Conservation (phyloP, 1,139 yeast genomes). For the Insectozyma bohioensis region DNA sequence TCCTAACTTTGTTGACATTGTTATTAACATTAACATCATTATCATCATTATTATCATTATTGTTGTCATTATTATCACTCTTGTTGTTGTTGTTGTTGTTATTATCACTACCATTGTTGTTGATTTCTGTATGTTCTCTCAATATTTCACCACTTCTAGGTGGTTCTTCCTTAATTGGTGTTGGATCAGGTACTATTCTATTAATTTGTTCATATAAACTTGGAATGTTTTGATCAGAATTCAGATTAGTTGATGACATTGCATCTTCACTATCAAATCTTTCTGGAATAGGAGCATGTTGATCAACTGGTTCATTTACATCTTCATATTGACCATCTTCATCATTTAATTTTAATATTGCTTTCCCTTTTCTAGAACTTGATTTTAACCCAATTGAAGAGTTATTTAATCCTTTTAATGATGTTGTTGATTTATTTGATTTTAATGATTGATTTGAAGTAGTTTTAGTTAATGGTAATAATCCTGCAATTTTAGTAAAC, state of each 20-base stretch:
- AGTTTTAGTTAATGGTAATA: slow-evolving; percentile 44
- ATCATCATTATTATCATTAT: not conserved
- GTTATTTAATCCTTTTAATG: slow-evolving; percentile 33
- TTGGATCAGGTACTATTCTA: slow-evolving; percentile 14
- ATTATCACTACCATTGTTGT: slow-evolving; percentile 7
- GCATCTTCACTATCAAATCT: slow-evolving; percentile 16
- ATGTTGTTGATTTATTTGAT: slow-evolving; percentile 34
- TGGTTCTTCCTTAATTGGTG: slow-evolving; percentile 9
- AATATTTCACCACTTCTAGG: slow-evolving; percentile 6
- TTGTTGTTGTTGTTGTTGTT: slow-evolving; percentile 1
- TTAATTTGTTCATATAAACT: slow-evolving; percentile 17
- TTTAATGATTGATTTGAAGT: slow-evolving; percentile 29
- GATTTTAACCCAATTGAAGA: slow-evolving; percentile 34
- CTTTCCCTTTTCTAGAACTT: slow-evolving; percentile 40
- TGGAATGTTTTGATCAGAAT: slow-evolving; percentile 12
- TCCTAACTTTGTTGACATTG: not conserved
- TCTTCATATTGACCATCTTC: slow-evolving; percentile 35
- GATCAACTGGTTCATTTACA: slow-evolving; percentile 15
- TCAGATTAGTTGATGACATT: slow-evolving; percentile 11
- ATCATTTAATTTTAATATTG: slow-evolving; percentile 40
- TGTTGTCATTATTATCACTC: not conserved
- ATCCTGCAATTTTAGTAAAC: slow-evolving; percentile 33
- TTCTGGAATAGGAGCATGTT: slow-evolving; percentile 14
- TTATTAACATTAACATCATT: slow-evolving; percentile 3
- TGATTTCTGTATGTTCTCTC: slow-evolving; percentile 11